Evolutionary conservation across 2,329 filamentous ascomycete genomes (phyloP), one percentile per base, ranked within the genome.

Genomic region (Monosporascus sp.): DNA sequence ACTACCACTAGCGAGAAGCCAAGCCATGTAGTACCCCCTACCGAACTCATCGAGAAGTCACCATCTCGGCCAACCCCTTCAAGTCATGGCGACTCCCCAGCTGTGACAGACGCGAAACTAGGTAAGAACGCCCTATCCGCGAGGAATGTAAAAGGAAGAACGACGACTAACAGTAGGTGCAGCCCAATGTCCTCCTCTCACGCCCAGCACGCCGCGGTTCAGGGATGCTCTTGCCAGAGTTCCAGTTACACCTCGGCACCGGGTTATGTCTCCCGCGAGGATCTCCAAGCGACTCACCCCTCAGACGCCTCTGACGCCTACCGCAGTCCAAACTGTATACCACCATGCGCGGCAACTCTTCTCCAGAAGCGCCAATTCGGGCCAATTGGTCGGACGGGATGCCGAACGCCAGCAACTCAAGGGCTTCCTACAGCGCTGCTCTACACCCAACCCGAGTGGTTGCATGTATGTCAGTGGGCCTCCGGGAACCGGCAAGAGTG

Each of bases 401-500:
- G 74, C 80, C 65, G 76, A 87, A 65, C 76, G 81, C 41, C 74
- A 78, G 15, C 85, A 91, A 58, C 74, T 97, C 36, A 74, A 76
- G 14, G 70, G 67, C 0, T 97, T 96, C 66, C 78, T 97, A 49
- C 74, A 81, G 39, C 79, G 80, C 49, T 83, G 85, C 60, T 74
- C 86, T 5, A 75, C 80, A 8, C 70, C 81, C 18, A 77, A 76
- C 11, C 81, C 80, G 3, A 85, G 86, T 50, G 91, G 92, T 50
- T 97, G 93, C 66, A 80, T 96, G 50, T 99, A 99, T 67, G 87
- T 99, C 60, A 97, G 92, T 62, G 94, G 94, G 0, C 94, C 94
- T 4, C 94, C 94, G 2, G 94, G 94, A 11, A 99, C 94, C 0
- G 94, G 94, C 51, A 99, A 99, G 75, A 97, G 92, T 69, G 94